Base-by-base conservation (phyloP, 1,284 basidiomycete genomes). In the Bjerkandera adusta region DNA sequence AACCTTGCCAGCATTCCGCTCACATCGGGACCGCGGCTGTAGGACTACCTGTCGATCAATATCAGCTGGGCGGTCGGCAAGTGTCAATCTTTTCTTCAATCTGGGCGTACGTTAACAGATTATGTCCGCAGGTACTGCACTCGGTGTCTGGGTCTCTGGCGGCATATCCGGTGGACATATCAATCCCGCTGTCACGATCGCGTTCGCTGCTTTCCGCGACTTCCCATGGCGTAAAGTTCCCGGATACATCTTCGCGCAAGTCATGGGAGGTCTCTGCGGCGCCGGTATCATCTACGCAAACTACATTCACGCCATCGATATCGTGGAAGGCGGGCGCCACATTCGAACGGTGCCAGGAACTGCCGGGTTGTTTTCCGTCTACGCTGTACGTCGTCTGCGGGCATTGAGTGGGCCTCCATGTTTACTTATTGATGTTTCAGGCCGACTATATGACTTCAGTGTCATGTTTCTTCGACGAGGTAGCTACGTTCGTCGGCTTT, bases 191-290 rank as follows among this genome's bases (percentile, higher is more conserved):
- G 86, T 89, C n/a, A 91, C 89, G 2, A 58, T 92, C 30, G 71
- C 81, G 5, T 57, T 89, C 35, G 85, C 85, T 1, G 68, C 79
- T 4, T 80, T 82, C 60, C 79, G 89, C 48, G 74, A 73, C 41
- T 92, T 93, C 65, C 86, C 91, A 1, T 84, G 82, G 79, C 76
- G 74, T 51, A 92, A 91, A 60, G 85, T 91, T 0, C 84, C 87
- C 0, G 70, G 61, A 55, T 92, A 85, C 60, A 77, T 89, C 43
- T 58, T 79, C 36, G 77, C 85, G 1, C 89, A 93, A 63, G 52
- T 85, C 11, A 62, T 91, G 20, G 91, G 90, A 25, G 88, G 71
- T 2, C 61, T 89, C 10, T 69, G 77, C 35, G 89, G 85, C n/a
- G 79, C 81, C n/a, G 76, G 79, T 1, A 60, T 89, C 21, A 69